A percentile compares a stretch with the other conserved stretches of the same genome.
These are phyloP conservation scores for Cystobasidiaceae sp. DNA, from an alignment of 1,284 basidiomycete genomes.

Conservation along the genomic window DNA sequence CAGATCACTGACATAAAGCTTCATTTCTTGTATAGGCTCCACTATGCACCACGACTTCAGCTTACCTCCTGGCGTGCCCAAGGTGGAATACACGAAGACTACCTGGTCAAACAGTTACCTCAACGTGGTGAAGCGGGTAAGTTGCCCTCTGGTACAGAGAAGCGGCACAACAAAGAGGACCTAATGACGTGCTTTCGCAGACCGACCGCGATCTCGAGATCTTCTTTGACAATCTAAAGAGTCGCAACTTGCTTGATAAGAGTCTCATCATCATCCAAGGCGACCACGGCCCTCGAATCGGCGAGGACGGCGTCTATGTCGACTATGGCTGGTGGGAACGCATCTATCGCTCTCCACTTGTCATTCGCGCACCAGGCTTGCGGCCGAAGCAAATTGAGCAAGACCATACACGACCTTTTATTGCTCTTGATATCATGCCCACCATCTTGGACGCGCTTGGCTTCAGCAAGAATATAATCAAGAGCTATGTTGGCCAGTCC, in stretches of 20 bases:
- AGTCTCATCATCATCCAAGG: conserved; percentile 29
- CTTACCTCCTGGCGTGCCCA: neutral
- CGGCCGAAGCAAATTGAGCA: neutral
- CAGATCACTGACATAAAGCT: too few relatives aligned
- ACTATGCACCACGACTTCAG: conserved; percentile 25
- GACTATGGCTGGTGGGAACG: conserved; percentile 3
- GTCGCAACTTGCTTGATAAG: conserved; percentile 15
- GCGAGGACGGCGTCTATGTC: conserved; percentile 6
- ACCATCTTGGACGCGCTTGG: conserved; percentile 21
- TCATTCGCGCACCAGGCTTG: conserved; percentile 4
- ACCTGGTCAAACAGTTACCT: conserved; percentile 19
- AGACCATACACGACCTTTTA: neutral
- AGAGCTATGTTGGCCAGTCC: conserved; percentile 9
- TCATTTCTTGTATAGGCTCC: too few relatives aligned
- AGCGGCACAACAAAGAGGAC: neutral
- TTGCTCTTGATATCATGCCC: conserved; percentile 7
- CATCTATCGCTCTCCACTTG: conserved; percentile 9
- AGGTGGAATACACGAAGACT: conserved; percentile 1
- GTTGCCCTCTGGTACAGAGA: neutral
- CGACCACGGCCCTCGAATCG: conserved; percentile 25
- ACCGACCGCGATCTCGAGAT: conserved; percentile 20
- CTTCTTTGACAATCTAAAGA: conserved; percentile 15
- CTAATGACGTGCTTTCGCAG: neutral
- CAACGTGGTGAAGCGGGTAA: conserved; percentile 22
- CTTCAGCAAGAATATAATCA: neutral